Evolutionary conservation across 2,329 filamentous ascomycete genomes (phyloP).

Genomic region (Talaromyces amestolkiae): DNA sequence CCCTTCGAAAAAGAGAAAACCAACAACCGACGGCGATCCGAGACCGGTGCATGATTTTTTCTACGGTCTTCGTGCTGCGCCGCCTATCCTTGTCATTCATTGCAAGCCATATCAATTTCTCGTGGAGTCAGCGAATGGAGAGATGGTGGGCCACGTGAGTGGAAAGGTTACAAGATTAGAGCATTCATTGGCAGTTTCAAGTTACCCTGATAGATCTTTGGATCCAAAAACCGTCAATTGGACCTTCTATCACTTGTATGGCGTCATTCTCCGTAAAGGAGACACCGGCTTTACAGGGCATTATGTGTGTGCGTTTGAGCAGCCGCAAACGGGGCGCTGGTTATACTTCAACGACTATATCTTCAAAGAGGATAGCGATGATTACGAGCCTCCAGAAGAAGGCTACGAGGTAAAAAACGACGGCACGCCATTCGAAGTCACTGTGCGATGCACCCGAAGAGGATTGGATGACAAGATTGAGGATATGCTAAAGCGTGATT

Average conservation of each 20-base stretch:
- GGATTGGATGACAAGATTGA: not conserved
- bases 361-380: too few relatives aligned
- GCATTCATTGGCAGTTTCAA: slow-evolving; percentile 3
- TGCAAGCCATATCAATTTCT: not conserved
- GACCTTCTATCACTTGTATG: slow-evolving; percentile 28
- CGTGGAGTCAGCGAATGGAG: too few relatives aligned
- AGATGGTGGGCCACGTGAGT: not conserved
- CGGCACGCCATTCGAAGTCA: too few relatives aligned
- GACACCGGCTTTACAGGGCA: slow-evolving; percentile 20
- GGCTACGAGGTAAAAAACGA: too few relatives aligned
- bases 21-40: not conserved
- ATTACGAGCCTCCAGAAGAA: too few relatives aligned
- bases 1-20: not conserved
- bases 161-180: slow-evolving; percentile 1
- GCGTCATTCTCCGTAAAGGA: slow-evolving; percentile 27
- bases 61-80: not conserved
- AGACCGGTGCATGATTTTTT: not conserved
- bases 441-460: not conserved
- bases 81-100: slow-evolving; percentile 10
- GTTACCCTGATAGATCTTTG: not conserved
- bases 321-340: slow-evolving; percentile 11
- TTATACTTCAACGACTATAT: not conserved
- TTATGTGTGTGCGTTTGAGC: slow-evolving; percentile 27
- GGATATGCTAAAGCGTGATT: not conserved
- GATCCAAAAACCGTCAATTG: not conserved